Evolutionary conservation across 75 land plant genomes (phyloP).

Genomic region (Larix kaempferi): DNA sequence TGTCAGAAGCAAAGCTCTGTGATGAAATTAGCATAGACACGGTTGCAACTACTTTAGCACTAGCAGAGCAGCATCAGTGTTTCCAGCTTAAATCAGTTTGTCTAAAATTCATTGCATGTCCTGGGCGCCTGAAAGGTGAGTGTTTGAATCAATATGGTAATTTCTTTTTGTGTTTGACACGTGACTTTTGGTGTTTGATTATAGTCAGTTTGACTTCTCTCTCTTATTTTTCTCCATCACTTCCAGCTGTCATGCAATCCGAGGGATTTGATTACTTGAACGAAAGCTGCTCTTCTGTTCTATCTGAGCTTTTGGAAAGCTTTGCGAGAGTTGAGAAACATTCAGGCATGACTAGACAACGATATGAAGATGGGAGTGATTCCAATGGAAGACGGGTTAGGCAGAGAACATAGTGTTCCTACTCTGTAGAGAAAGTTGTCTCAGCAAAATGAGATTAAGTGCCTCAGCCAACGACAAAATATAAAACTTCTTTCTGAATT

Average conservation of each 20-base stretch:
- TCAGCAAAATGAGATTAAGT: background rate
- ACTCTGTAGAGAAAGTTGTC: background rate
- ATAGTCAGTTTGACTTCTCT: background rate
- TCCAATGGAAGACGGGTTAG: slow-evolving; percentile 54
- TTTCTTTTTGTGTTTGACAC: background rate
- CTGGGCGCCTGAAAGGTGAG: slow-evolving; percentile 52
- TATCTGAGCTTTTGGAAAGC: slow-evolving; percentile 68
- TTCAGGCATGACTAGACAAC: slow-evolving; percentile 23
- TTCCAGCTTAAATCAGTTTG: slow-evolving; percentile 63
- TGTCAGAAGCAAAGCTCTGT: slow-evolving; percentile 79
- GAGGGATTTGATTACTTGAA: slow-evolving; percentile 74
- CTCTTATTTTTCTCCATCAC: background rate
- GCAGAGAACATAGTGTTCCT: slow-evolving; percentile 38
- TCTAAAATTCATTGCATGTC: slow-evolving; percentile 53
- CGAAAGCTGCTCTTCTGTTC: slow-evolving; percentile 63
- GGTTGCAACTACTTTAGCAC: slow-evolving; percentile 81
- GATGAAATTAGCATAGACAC: slow-evolving; percentile 58
- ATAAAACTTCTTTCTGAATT: background rate
- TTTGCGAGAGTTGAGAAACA: slow-evolving; percentile 50
- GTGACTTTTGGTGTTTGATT: background rate
- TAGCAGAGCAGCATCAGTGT: slow-evolving; percentile 84
- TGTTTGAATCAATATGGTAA: background rate
- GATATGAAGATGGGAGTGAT: slow-evolving; percentile 56
- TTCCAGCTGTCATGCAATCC: slow-evolving; percentile 75
- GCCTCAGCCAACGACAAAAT: background rate